These are phyloP conservation scores for Heimioporus sp. DNA, from an alignment of 768 basidiomycete species.

Conservation along the genomic window DNA sequence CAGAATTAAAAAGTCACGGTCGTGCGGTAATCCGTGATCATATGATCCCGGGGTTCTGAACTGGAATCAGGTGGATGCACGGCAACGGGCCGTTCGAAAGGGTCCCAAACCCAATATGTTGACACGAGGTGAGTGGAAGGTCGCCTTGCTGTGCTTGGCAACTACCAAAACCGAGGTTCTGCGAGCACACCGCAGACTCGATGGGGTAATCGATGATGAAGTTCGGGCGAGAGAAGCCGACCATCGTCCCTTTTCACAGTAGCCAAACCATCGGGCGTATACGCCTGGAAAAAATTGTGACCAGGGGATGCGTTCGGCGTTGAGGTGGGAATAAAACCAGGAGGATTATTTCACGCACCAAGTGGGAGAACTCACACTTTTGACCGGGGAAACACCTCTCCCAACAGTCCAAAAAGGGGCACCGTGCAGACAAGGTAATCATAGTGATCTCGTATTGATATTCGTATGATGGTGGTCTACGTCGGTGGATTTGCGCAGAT, in stretches of 20 bases:
- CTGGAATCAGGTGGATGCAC: constrained; percentile 10
- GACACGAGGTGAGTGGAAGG: constrained; percentile 19
- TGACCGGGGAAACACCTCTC: background rate
- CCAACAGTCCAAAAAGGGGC: background rate
- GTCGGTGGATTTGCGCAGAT: background rate
- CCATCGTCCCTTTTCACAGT: constrained; percentile 2
- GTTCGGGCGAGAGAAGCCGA: background rate
- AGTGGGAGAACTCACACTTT: background rate
- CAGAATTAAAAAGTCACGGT: constrained; percentile 22
- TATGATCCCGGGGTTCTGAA: constrained; percentile 1
- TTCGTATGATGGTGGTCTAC: background rate
- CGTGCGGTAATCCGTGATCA: constrained; percentile 7
- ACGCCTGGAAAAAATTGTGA: constrained; percentile 3
- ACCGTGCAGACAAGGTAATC: background rate
- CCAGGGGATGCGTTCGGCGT: constrained; percentile 3
- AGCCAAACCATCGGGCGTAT: background rate
- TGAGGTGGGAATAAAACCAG: background rate
- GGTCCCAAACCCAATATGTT: background rate
- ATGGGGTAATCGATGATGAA: constrained; percentile 1
- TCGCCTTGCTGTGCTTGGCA: constrained; percentile 1
- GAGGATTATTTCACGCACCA: constrained; percentile 1
- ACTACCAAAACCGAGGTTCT: constrained; percentile 1
- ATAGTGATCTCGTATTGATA: background rate
- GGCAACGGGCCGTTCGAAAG: constrained; percentile 2
- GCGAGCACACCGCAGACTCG: background rate